Evolutionary conservation across 2,329 filamentous ascomycete species (phyloP), one percentile per base, ranked within the genome.

Genomic region (Calonectria pseudoturangicola): DNA sequence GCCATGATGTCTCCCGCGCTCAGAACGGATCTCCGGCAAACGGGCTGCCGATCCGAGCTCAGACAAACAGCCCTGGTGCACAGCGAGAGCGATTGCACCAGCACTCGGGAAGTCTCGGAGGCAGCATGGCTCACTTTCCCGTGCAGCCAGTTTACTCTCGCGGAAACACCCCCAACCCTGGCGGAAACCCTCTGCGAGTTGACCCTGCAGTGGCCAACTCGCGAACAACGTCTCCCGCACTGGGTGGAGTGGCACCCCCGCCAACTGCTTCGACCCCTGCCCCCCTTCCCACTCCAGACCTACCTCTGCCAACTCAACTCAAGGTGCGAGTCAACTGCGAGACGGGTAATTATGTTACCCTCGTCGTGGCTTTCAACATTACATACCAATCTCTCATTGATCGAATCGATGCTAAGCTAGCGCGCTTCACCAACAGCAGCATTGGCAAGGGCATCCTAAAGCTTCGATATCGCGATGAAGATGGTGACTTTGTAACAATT

Each of bases 281-380:
- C 8, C 54, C 66, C 28, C 54, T 56, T 16, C 41, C 79, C 73
- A 89, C 81, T 77, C 86, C 83, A 83, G 81, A 95, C 28, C 80
- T 90, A 78, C 88, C 86, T 28, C 83, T 89, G 63, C 91, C 89
- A 56, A 92, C 94, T 9, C 97, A 98, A 81, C 89, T 99, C 65
- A 98, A 98, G 85, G 96, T 98, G 64, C 98, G 97, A 83, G 95
- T 99, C 70, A 96, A 96, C 81, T 97, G 95, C 81, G 95, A 97
- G 72, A 87, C 85, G 56, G 93, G 94, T 58, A 97, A 96, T 81
- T 97, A 97, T 78, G 93, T 98, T 72, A 98, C 96, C 0, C 89
- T 99, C n/a, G 96, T 99, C 13, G 97, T 98, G 50, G 94, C 95
- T 39, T 97, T 95, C 84, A 98, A 97, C 82, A 98, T 98, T 79